phyloP scores from a whole-genome alignment of 2,329 filamentous ascomycete genomes.

The Epichloe typhina region DNA sequence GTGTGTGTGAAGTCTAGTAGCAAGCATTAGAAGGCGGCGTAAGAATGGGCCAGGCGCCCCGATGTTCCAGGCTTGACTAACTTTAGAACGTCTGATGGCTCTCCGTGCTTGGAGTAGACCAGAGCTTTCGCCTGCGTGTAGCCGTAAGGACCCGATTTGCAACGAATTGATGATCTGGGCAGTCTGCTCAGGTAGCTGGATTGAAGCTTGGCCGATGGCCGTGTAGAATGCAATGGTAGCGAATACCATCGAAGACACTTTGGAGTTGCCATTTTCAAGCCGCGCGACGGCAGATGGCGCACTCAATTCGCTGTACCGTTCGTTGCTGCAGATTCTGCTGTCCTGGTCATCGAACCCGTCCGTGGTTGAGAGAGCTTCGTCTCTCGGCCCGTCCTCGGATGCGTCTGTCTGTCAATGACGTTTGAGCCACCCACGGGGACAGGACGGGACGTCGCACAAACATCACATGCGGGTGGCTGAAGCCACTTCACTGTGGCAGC shows the following conservation, averaged over 20 bases:
- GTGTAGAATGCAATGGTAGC: slow-evolving; percentile 11
- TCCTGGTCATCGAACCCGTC: background rate
- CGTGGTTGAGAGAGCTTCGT: background rate
- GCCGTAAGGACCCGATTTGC: slow-evolving; percentile 54
- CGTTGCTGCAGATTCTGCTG: background rate
- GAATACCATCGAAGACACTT: slow-evolving; percentile 12
- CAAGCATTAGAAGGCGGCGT: too few relatives aligned
- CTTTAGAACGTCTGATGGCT: slow-evolving; percentile 58
- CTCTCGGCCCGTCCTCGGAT: slow-evolving; percentile 1
- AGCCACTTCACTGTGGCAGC: too few relatives aligned
- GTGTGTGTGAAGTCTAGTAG: slow-evolving; percentile 53
- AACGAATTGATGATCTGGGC: slow-evolving; percentile 22
- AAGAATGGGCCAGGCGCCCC: background rate
- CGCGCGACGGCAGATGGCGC: background rate
- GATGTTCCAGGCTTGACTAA: slow-evolving; percentile 18
- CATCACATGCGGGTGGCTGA: too few relatives aligned
- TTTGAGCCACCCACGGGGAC: background rate
- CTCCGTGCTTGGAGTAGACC: slow-evolving; percentile 60
- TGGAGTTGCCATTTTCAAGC: slow-evolving; percentile 12
- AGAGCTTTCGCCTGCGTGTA: slow-evolving; percentile 80
- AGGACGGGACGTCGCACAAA: too few relatives aligned
- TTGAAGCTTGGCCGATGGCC: slow-evolving; percentile 11
- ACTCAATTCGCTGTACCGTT: background rate
- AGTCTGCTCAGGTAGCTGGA: slow-evolving; percentile 8
- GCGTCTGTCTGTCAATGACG: background rate